Conservation (phyloP, 2,329 filamentous ascomycete species). For the Beauveria sp. region DNA sequence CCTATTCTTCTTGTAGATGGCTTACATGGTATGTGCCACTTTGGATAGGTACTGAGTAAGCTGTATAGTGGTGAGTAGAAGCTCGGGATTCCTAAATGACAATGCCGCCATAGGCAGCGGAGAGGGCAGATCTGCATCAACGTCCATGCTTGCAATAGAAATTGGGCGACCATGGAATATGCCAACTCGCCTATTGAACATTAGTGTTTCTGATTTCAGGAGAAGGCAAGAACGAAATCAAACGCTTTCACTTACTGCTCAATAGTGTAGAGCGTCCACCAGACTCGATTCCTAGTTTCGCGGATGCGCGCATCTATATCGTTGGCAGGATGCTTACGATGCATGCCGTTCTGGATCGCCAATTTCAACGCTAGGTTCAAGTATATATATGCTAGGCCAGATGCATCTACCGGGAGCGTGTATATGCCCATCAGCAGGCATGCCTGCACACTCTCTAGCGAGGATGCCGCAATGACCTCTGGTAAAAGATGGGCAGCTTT, state of each 20-base stretch:
- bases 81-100: constrained; percentile 34
- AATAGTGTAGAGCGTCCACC: constrained; percentile 50
- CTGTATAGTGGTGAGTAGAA: constrained; percentile 37
- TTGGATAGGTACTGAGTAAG: constrained; percentile 28
- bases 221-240: not conserved
- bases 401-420: constrained; percentile 46
- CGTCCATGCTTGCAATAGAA: constrained; percentile 44
- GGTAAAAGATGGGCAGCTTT: constrained; percentile 46
- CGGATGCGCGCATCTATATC: constrained; percentile 39
- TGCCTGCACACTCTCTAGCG: constrained; percentile 50
- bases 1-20: not conserved
- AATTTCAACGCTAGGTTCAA: constrained; percentile 47
- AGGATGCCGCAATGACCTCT: constrained; percentile 48
- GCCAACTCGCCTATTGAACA: constrained; percentile 38
- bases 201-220: not conserved
- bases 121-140: constrained; percentile 45
- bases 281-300: constrained; percentile 47
- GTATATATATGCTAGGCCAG: constrained; percentile 49
- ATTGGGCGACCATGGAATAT: constrained; percentile 48
- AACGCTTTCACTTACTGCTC: constrained; percentile 36
- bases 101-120: constrained; percentile 34
- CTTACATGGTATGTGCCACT: constrained; percentile 33
- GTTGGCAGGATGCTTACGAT: constrained; percentile 41
- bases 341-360: constrained; percentile 54
- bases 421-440: constrained; percentile 50